Conservation (phyloP, 305 asterid genomes). For the Fraxinus latifolia region DNA sequence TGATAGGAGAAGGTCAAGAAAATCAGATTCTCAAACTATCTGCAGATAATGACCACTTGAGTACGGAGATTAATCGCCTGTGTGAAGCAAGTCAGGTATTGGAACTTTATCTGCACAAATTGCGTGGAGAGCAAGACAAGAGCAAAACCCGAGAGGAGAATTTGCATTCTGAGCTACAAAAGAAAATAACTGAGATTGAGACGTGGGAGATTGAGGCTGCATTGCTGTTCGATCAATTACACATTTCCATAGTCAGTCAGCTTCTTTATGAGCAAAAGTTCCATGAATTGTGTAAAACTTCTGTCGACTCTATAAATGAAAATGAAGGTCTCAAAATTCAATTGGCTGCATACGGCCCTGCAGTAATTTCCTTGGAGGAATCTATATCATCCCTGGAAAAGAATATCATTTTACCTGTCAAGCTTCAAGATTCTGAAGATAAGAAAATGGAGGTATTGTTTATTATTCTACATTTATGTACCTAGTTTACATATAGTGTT, state of each 20-base stretch:
- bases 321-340: constrained; percentile 53
- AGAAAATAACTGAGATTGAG: constrained; percentile 40
- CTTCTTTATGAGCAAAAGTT: constrained; percentile 69
- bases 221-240: constrained; percentile 53
- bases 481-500: constrained; percentile 12
- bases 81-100: constrained; percentile 37
- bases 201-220: constrained; percentile 55
- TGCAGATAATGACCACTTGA: constrained; percentile 41
- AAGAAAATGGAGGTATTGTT: constrained; percentile 50
- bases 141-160: constrained; percentile 43
- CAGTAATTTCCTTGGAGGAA: constrained; percentile 57
- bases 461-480: constrained; percentile 11
- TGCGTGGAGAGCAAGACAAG: constrained; percentile 38
- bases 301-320: constrained; percentile 41
- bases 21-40: constrained; percentile 44
- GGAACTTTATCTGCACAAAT: constrained; percentile 42
- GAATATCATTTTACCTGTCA: constrained; percentile 44
- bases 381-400: constrained; percentile 68
- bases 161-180: constrained; percentile 53
- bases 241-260: constrained; percentile 49
- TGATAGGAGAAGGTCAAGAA: constrained; percentile 37
- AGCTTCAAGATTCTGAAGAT: constrained; percentile 48
- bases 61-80: constrained; percentile 38
- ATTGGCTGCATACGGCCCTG: constrained; percentile 63
- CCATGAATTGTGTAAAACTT: constrained; percentile 56